Base-by-base conservation (phyloP, 208 protist species). In the Wallacemonas rigidus region DNA sequence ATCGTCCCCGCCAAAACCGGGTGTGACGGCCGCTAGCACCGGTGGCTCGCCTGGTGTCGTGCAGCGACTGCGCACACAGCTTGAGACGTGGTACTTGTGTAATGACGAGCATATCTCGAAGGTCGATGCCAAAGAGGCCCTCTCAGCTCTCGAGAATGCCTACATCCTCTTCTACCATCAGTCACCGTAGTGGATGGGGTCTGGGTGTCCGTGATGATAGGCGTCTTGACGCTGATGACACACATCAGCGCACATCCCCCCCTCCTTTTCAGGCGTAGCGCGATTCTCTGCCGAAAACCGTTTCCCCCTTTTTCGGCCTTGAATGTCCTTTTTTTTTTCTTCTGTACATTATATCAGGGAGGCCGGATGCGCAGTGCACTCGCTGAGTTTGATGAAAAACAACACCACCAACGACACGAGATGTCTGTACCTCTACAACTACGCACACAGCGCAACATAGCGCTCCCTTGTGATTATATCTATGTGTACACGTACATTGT, bases 121-220 rank as follows among this genome's bases (percentile, higher is more conserved):
- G 9, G 76, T 88, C 12, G 65, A 57, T 45, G 74, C 76, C 7
- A 56, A 48, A 35, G 79, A 90, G 36, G 89, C 77, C 15, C 54
- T 87, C 43, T 79, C 72, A 4, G 84, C 77, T 15, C 69, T 84
- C 12, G 77, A 78, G 50, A 71, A 83, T 38, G 91, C 83, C 35
- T 96, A 94, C 71, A 89, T 96, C 50, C 81, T 94, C 4, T 94
- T 96, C 54, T 96, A 96, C 67, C 44, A 69, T 69, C 39, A 62
- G 45, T n/a, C 70, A 50, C 45, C 45, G 45, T 50, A 50, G 45
- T 50, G 12, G 12, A 26, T 26, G 26, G 26, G 26, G 26, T 26
- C 26, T 26, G 26, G 26, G 44, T 63, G 5, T 74, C 26, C 58
- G 6, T 74, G 6, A 47, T 8, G 41, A 50, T 62, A 72, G 67